Base-by-base conservation (phyloP, 176 grass and related monocot species). In the Carex pumila region DNA sequence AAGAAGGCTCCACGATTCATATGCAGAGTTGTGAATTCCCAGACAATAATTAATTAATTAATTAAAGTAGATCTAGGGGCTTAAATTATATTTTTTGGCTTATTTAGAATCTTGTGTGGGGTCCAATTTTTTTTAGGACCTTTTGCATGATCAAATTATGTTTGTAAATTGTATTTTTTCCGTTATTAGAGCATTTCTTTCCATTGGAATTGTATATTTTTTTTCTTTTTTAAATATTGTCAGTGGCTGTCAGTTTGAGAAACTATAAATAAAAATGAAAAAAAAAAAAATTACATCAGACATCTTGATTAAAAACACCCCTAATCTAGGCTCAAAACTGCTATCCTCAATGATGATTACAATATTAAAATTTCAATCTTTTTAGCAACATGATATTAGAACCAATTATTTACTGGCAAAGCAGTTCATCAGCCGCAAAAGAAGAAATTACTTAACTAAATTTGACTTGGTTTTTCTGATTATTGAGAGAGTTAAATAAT, bases 31-130 rank as follows among this genome's bases (percentile, higher is more conserved):
- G 39, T 47, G 62, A 22, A 66, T 82, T 65, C 63, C 80, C 43
- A 83, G 39, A 14, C 63, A 83, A n/a, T 67, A 32, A 83, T 31
- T 68, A 54, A 66, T 63, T 63, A 29, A 63, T 80, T 63, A 29
- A 63, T 80, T 19, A 59, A 83, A 12, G 68, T 83, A 67, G 15
- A 68, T 83, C 49, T 79, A 30, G 6, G 52, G 0, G 11, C 34
- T 58, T 54, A 25, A 41, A 7, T 29, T 45, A 50, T 25, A 64
- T 45, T 25, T 21, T 47, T 2, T 41, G 0, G 7, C 1, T 64
- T 64, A 81, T 64, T 63, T 39, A 64, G 79, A 81, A 58, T 81
- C 45, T 67, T 53, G 17, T 34, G 15, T 81, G 32, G 13, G 22
- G 12, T 9, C n/a, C 73, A 77, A 77, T 5, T 77, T 5, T 39